phyloP scores from a whole-genome alignment of 2,329 filamentous ascomycete genomes.

The Microsporum ferrugineum region DNA sequence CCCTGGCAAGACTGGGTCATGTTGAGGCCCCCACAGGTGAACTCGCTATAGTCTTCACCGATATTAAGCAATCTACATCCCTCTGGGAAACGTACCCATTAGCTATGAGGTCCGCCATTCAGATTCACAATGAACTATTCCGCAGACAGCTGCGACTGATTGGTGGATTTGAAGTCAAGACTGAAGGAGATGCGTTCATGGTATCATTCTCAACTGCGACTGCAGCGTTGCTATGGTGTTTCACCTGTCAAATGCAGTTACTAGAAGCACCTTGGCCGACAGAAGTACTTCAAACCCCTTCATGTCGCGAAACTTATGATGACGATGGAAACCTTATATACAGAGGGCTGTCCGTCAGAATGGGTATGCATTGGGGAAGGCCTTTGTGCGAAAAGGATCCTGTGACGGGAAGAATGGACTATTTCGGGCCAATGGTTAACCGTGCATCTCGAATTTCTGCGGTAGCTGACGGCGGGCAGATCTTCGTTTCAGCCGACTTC shows the following conservation, averaged over 20 bases:
- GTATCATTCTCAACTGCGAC: slow-evolving; percentile 96
- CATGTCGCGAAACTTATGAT: slow-evolving; percentile 72
- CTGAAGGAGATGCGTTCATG: slow-evolving; percentile 99
- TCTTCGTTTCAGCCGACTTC: slow-evolving; percentile 93
- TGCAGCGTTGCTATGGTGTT: slow-evolving; percentile 88
- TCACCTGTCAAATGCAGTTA: slow-evolving; percentile 79
- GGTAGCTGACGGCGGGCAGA: slow-evolving; percentile 91
- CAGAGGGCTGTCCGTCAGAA: slow-evolving; percentile 84
- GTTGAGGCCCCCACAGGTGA: slow-evolving; percentile 85
- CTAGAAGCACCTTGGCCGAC: slow-evolving; percentile 87
- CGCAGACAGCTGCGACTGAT: slow-evolving; percentile 83
- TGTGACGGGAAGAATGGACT: slow-evolving; percentile 96
- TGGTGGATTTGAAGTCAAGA: slow-evolving; percentile 97
- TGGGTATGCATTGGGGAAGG: slow-evolving; percentile 93
- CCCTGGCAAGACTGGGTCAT: slow-evolving; percentile 76
- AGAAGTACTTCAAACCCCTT: slow-evolving; percentile 76
- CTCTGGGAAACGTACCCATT: slow-evolving; percentile 92
- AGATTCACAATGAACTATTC: slow-evolving; percentile 95
- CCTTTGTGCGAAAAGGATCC: slow-evolving; percentile 93
- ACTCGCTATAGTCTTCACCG: slow-evolving; percentile 89
- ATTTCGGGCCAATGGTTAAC: slow-evolving; percentile 99
- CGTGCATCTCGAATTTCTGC: slow-evolving; percentile 87
- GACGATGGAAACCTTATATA: slow-evolving; percentile 83
- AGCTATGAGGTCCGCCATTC: slow-evolving; percentile 93
- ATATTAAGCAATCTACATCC: slow-evolving; percentile 96